phyloP scores from a whole-genome alignment of 768 basidiomycete genomes.

The Rhodotorula kratochvilovae region DNA sequence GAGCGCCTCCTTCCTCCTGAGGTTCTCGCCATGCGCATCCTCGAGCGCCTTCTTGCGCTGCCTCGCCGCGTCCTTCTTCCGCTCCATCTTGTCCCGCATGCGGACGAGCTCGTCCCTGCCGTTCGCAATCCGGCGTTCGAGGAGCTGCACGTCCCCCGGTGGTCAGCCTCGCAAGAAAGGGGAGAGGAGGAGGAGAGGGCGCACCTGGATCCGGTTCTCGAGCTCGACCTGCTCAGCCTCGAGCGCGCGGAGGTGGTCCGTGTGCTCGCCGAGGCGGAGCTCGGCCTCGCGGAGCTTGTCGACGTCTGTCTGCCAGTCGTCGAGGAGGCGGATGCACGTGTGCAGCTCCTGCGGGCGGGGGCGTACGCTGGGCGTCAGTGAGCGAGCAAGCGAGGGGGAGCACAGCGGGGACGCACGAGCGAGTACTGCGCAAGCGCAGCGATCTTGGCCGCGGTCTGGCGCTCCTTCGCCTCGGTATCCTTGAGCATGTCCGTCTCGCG shows the following conservation, averaged over 20 bases:
- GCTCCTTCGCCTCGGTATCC: constrained; percentile 25
- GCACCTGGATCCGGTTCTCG: constrained; percentile 23
- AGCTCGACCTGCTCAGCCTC: constrained; percentile 25
- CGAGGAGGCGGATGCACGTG: constrained; percentile 28
- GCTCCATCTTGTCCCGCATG: constrained; percentile 29
- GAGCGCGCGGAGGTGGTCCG: constrained; percentile 15
- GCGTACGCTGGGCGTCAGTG: accelerated
- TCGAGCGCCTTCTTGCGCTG: constrained; percentile 30
- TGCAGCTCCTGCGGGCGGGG: constrained; percentile 20
- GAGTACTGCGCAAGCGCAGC: constrained; percentile 20
- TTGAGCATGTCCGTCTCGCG: constrained; percentile 23
- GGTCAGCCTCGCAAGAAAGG: no score
- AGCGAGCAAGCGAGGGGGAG: background rate
- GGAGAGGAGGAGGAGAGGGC: background rate
- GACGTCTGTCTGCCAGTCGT: constrained; percentile 33
- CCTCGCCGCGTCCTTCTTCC: constrained; percentile 13
- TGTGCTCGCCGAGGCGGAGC: constrained; percentile 9
- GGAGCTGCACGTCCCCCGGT: constrained; percentile 1
- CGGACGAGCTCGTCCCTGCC: constrained; percentile 25
- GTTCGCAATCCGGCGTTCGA: constrained; percentile 29
- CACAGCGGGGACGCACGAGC: background rate
- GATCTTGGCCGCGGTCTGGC: constrained; percentile 31
- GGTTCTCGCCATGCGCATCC: constrained; percentile 13
- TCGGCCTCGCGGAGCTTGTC: constrained; percentile 23
- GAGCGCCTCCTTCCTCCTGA: constrained; percentile 14